Conservation (phyloP, 139 green algal genomes). For the Pedinophyceae sp. region DNA sequence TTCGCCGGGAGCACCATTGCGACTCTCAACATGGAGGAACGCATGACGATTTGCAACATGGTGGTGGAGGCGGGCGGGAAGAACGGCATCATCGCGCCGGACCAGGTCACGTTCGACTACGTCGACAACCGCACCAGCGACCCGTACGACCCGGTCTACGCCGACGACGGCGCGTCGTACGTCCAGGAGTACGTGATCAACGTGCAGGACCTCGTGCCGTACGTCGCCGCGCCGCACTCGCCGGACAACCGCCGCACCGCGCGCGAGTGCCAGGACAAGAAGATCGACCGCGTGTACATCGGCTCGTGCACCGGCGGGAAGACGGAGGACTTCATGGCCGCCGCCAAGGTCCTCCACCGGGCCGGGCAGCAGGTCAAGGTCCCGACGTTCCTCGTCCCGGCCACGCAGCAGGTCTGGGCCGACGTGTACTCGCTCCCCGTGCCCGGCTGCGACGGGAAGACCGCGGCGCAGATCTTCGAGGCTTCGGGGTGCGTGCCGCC, state of each 20-base stretch:
- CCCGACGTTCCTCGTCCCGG: conserved; percentile 86
- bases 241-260: conserved; percentile 88
- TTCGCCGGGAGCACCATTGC: conserved; percentile 64
- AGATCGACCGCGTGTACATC: conserved; percentile 94
- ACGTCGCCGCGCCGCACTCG: conserved; percentile 85
- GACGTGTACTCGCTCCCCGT: conserved; percentile 83
- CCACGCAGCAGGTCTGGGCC: conserved; percentile 86
- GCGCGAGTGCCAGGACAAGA: conserved; percentile 50
- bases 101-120: conserved; percentile 88
- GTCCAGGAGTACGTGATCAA: conserved; percentile 53
- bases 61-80: conserved; percentile 78
- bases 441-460: conserved; percentile 83
- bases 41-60: conserved; percentile 98
- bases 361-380: conserved; percentile 70
- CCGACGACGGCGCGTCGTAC: conserved; percentile 46
- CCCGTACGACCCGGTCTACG: conserved; percentile 60
- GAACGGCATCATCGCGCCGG: conserved; percentile 62
- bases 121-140: conserved; percentile 53
- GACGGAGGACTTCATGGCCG: conserved; percentile 84
- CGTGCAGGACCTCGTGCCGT: conserved; percentile 80
- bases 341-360: conserved; percentile 72
- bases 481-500: conserved; percentile 73
- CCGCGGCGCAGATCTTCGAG: conserved; percentile 84
- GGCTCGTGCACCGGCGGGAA: conserved; percentile 74
- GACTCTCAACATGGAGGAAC: conserved; percentile 90